Base-by-base conservation (phyloP, 2,329 filamentous ascomycete genomes). In the Sphaerulina musiva region DNA sequence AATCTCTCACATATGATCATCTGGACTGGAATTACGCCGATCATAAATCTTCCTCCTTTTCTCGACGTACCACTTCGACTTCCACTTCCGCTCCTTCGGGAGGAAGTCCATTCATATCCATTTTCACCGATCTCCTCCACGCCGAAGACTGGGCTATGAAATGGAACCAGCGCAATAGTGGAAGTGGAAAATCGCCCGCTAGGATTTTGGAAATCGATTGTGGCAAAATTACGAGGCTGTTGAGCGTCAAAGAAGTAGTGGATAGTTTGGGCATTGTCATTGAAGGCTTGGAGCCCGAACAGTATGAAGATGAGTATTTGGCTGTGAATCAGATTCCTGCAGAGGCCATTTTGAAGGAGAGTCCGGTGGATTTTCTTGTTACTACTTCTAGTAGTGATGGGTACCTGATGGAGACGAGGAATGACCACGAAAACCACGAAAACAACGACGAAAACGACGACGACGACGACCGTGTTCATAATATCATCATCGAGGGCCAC, bases 281-380 rank as follows among this genome's bases (percentile, higher is more conserved):
- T 26, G 48, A 51, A 7, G 34, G 12, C 10, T 39, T 51, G 29
- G 23, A 42, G 12, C 50, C 45, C 6, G 45, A 46, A 14, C 43
- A 46, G 6, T 53, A 51, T 38, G 49, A 56, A 49, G 46, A 56
- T 17, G 54, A 56, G 45, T 56, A 56, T 36, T 23, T 56, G 31
- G 54, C 51, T 2, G 50, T 56, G 8, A 51, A 56, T 12, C 54
- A 56, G 31, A 53, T 56, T 31, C 54, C 54, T 20, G 38, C 50
- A 2, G 54, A 56, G 29, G 54, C 54, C 4, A 56, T 56, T 4
- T 23, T 56, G 31, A 47, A 56, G 26, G 38, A 43, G 2, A 29
- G 17, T 20, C 40, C 29, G n/a, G 38, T 51, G 26, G 2, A 29
- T 7, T 29, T 29, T 29, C 6, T 4, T 29, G 26, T 29, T 29